Evolutionary conservation across 225 moss, liverwort and hornwort genomes (phyloP).

Genomic region (Ulota crispa): DNA sequence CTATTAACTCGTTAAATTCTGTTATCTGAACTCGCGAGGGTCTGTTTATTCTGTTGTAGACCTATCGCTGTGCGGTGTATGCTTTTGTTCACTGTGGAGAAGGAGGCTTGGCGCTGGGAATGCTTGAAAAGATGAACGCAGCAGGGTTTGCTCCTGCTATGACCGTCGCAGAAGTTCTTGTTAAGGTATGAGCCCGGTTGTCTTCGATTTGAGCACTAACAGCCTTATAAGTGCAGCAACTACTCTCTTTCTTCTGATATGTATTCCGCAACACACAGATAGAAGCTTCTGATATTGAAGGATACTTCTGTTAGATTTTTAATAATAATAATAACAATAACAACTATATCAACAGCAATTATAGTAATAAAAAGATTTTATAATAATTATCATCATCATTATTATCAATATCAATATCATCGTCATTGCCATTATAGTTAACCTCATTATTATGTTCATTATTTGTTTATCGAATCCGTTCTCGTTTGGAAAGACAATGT

Average conservation of each 20-base stretch:
- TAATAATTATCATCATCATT: too few species aligned
- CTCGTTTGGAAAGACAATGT: background rate
- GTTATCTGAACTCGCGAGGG: slow-evolving; percentile 2
- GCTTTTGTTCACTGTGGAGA: slow-evolving; percentile 68
- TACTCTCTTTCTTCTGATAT: slow-evolving; percentile 8
- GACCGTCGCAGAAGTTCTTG: slow-evolving; percentile 61
- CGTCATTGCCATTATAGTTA: too few species aligned
- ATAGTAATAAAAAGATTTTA: too few species aligned
- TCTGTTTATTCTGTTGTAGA: slow-evolving; percentile 33
- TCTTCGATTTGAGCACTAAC: slow-evolving; percentile 9
- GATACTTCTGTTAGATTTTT: background rate
- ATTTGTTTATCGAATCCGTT: background rate
- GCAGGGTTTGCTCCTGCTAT: slow-evolving; percentile 64
- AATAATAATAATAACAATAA: background rate
- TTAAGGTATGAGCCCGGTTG: slow-evolving; percentile 39
- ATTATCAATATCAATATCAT: too few species aligned
- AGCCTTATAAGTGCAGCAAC: background rate
- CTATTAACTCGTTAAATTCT: background rate
- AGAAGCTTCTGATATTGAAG: slow-evolving; percentile 5
- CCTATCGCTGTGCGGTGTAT: slow-evolving; percentile 57
- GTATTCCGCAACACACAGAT: background rate
- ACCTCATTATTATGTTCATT: background rate
- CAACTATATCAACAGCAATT: too few species aligned
- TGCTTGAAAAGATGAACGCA: slow-evolving; percentile 60
- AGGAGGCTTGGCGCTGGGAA: slow-evolving; percentile 59